Percentiles rank a stretch among this genome's conserved stretches.
Conservation (phyloP, 306 rosid genomes). For the Casuarina cunninghamiana region DNA sequence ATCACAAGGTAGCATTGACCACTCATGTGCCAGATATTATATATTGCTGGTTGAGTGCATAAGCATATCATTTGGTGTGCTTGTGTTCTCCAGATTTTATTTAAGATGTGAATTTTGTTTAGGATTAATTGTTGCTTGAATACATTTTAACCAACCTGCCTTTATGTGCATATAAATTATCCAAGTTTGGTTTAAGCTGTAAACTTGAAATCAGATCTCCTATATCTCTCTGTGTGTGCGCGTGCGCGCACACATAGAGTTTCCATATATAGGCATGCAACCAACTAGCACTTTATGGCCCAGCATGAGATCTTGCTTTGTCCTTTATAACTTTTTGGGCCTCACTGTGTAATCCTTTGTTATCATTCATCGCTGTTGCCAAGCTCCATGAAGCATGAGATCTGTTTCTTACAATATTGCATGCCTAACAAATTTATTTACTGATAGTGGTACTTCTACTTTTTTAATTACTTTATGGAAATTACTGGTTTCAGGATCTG, state of each 20-base stretch:
- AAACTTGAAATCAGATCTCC: not conserved
- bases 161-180: not conserved
- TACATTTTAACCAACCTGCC: too few species aligned
- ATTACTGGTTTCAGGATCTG: conserved; percentile 60
- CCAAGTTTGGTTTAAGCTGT: conserved; percentile 1
- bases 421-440: conserved; percentile 1
- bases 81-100: not conserved
- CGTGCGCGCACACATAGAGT: too few species aligned
- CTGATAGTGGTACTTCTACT: not conserved
- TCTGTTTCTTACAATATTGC: not conserved
- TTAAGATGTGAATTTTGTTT: not conserved
- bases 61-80: too few species aligned
- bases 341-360: not conserved
- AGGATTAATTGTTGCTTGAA: not conserved
- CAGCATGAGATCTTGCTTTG: not conserved
- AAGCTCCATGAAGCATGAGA: not conserved
- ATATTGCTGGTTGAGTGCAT: too few species aligned
- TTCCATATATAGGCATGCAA: too few species aligned
- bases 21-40: too few species aligned
- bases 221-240: too few species aligned
- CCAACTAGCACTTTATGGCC: not conserved
- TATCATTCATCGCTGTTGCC: not conserved
- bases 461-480: conserved; percentile 22
- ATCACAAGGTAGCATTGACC: not conserved
- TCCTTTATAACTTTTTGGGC: not conserved